Evolutionary conservation across 208 protist species (phyloP), one percentile per base, ranked within the genome.

Genomic region (Leishmania tropica): DNA sequence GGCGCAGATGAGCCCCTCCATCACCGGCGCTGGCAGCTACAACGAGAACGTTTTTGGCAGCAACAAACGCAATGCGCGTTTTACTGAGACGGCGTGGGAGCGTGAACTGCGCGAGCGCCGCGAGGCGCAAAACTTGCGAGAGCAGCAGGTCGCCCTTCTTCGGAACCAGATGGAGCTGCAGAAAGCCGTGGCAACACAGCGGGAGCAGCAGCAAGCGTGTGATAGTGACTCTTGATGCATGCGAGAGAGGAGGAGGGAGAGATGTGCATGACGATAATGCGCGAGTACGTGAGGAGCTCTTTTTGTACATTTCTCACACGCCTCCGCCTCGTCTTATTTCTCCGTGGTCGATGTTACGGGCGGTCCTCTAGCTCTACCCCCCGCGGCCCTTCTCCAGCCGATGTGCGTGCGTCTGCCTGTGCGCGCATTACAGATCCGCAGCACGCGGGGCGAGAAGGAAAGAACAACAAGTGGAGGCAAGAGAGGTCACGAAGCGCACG

Each of bases 41-140:
- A 84, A 85, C 74, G 91, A 89, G 70, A 76, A 76, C 31, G 19
- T 76, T 31, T 96, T 97, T 80, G 87, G 89, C 58, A 94, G 87
- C 71, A 80, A 62, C 42, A 92, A 89, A 80, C 92, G 92, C 65
- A 97, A 86, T 74, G 92, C 78, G 1, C 85, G 94, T 0, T 81
- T 83, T 35, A 28, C 78, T 31, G 94, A 96, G 71, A 97, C 94
- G 21, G 53, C 89, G 58, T 97, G 91, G 90, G 94, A 97, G 87
- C 79, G 83, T 24, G 94, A 97, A 85, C 83, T 95, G 72, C 91
- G 91, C 40, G 89, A 95, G 81, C 72, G 87, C 47, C 84, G 83
- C 24, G 88, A 94, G 84, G 83, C 83, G 6, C 62, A 85, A 51
- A 65, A 79, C 45, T 19, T 24, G 51, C 77, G 35, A 28, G 48